These are phyloP conservation scores for Fomitopsis schrenkii DNA, from an alignment of 1,284 basidiomycete genomes.

Conservation along the genomic window DNA sequence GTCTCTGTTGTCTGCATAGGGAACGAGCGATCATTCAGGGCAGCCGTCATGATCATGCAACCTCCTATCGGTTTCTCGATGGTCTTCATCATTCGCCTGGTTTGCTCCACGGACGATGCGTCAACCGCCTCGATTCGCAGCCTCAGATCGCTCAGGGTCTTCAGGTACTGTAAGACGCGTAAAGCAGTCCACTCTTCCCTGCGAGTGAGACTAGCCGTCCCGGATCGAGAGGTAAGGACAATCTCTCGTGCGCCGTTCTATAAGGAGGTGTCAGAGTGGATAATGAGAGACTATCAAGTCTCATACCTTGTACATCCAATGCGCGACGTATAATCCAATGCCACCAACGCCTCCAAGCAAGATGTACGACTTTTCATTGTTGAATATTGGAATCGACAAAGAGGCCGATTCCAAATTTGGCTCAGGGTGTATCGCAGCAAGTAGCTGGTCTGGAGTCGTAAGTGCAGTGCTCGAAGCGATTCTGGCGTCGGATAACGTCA, in stretches of 20 bases:
- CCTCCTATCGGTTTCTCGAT: constrained; percentile 24
- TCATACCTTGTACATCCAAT: constrained; percentile 36
- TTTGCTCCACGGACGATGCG: constrained; percentile 20
- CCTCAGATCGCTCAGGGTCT: constrained; percentile 18
- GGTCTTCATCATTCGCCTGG: constrained; percentile 13
- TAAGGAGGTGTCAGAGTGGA: too few relatives aligned
- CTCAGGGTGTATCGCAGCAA: background rate
- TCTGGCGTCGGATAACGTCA: background rate
- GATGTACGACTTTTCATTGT: constrained; percentile 12
- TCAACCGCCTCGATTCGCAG: constrained; percentile 28
- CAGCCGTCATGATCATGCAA: constrained; percentile 31
- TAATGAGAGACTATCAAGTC: background rate
- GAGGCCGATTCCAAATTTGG: background rate
- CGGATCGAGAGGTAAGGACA: constrained; percentile 33
- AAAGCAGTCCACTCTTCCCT: constrained; percentile 15
- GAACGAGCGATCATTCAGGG: constrained; percentile 31
- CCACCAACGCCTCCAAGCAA: constrained; percentile 17
- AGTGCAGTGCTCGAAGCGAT: background rate
- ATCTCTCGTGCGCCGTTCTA: constrained; percentile 34
- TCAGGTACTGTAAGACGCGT: constrained; percentile 26
- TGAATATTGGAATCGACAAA: background rate
- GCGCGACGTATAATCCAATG: constrained; percentile 29
- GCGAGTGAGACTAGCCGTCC: constrained; percentile 15
- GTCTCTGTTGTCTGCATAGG: constrained; percentile 24
- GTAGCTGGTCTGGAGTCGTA: background rate